These are phyloP conservation scores for Gastrolobium villosum DNA, from an alignment of 306 rosid species.

Conservation along the genomic window DNA sequence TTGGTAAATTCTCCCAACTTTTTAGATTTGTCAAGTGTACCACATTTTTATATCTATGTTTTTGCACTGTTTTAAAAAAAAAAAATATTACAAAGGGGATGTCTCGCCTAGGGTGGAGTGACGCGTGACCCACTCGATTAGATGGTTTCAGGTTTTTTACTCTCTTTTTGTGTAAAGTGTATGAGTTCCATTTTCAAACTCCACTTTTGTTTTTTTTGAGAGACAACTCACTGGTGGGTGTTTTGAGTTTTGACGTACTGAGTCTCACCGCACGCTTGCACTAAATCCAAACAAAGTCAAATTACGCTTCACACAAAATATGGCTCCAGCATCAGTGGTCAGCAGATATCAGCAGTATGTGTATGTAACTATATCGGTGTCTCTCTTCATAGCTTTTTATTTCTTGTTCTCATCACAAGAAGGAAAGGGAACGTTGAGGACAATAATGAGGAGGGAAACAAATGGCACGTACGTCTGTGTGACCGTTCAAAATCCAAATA, in stretches of 20 bases:
- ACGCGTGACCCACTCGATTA: slow-evolving; percentile 61
- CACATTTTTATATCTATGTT: slow-evolving; percentile 44
- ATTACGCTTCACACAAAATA: slow-evolving; percentile 31
- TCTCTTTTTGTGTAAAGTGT: slow-evolving; percentile 52
- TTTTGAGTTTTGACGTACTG: slow-evolving; percentile 49
- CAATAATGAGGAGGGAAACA: slow-evolving; percentile 27
- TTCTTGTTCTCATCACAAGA: slow-evolving; percentile 5
- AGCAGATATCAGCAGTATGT: slow-evolving; percentile 5
- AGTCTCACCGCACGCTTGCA: slow-evolving; percentile 54
- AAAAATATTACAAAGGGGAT: slow-evolving; percentile 23
- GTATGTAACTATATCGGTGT: slow-evolving; percentile 47
- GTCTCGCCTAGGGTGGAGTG: slow-evolving; percentile 59
- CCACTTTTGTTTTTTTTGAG: neutral
- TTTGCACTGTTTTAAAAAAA: slow-evolving; percentile 39
- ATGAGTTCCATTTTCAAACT: slow-evolving; percentile 50
- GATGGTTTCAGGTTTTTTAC: slow-evolving; percentile 43
- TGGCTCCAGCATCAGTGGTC: slow-evolving; percentile 8
- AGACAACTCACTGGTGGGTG: neutral
- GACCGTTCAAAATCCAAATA: slow-evolving; percentile 30
- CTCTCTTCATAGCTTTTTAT: neutral
- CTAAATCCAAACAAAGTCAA: slow-evolving; percentile 56
- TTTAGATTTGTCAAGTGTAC: slow-evolving; percentile 44
- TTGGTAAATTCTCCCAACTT: slow-evolving; percentile 40
- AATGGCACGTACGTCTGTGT: neutral
- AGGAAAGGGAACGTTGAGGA: neutral